Conservation (phyloP, 495 filamentous ascomycete genomes). For the Echria macrotheca region DNA sequence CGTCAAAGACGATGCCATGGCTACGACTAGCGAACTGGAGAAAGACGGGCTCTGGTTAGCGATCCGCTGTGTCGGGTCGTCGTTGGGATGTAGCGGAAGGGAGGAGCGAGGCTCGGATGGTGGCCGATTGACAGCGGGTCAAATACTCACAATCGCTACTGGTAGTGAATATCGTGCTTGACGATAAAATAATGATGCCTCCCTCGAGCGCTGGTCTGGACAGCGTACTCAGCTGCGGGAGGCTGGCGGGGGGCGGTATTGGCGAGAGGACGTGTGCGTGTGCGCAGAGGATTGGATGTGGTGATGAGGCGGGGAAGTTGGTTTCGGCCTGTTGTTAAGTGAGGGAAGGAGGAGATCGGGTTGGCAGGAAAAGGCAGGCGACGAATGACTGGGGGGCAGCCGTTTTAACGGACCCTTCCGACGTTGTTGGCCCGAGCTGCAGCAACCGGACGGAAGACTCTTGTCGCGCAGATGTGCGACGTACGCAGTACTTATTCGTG, state of each 20-base stretch:
- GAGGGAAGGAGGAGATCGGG: slow-evolving; percentile 7
- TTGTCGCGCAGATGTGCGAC: neutral
- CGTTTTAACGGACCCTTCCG: too few species aligned
- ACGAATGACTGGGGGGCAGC: slow-evolving; percentile 11
- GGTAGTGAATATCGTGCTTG: neutral
- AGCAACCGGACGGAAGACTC: slow-evolving; percentile 2
- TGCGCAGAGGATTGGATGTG: neutral
- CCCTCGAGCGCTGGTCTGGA: neutral
- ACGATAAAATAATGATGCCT: slow-evolving; percentile 1
- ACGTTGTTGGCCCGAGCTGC: slow-evolving; percentile 5
- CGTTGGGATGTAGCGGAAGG: neutral
- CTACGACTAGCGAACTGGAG: slow-evolving; percentile 3
- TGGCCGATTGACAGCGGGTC: slow-evolving; percentile 1
- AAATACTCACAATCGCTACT: neutral
- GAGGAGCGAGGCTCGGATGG: too few species aligned
- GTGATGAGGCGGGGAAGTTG: slow-evolving; percentile 6
- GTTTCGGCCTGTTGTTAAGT: too few species aligned
- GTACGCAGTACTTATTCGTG: slow-evolving; percentile 25
- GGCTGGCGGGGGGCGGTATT: neutral
- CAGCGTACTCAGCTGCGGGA: slow-evolving; percentile 8
- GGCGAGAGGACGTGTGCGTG: too few species aligned
- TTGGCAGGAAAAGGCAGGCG: slow-evolving; percentile 7
- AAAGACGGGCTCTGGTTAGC: neutral
- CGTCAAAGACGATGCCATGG: slow-evolving; percentile 48
- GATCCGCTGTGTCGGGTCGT: neutral